A percentile compares a stretch with the other conserved stretches of the same genome.
Evolutionary conservation across 768 basidiomycete species (phyloP).

Genomic region (Mrakia gelida): DNA sequence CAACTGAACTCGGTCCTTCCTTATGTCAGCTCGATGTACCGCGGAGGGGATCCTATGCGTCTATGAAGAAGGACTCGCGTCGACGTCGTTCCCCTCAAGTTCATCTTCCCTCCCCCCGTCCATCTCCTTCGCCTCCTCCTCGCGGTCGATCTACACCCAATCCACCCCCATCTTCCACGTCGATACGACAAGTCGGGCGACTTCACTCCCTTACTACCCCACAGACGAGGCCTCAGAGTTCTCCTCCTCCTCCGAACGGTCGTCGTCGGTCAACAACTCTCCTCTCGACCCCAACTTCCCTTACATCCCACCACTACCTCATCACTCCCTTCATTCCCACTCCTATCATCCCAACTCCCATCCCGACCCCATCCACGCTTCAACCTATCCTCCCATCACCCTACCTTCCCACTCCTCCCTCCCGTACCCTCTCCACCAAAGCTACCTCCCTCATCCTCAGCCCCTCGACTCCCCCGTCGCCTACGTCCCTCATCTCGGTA

Average conservation of each 20-base stretch:
- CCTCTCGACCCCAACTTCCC: background rate
- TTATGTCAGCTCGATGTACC: no score
- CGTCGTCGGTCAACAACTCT: background rate
- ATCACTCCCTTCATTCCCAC: background rate
- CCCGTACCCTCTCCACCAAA: background rate
- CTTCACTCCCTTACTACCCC: background rate
- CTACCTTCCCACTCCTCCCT: background rate
- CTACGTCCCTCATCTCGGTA: background rate
- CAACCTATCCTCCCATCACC: background rate
- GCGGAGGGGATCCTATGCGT: no score
- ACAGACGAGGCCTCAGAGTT: background rate
- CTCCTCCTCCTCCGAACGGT: background rate
- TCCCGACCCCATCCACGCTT: background rate
- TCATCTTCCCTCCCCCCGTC: background rate
- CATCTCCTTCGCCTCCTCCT: background rate
- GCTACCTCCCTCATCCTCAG: background rate
- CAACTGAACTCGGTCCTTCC: no score
- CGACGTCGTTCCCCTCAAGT: background rate
- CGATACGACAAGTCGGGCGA: background rate
- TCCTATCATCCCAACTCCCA: background rate
- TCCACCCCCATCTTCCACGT: background rate
- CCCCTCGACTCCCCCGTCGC: background rate
- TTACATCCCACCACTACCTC: background rate
- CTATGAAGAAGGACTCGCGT: background rate
- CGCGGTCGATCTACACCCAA: background rate